Evolutionary conservation across 352 stramenopile genomes (phyloP), one percentile per base, ranked within the genome.

Genomic region (Thraustochytrium sp.): DNA sequence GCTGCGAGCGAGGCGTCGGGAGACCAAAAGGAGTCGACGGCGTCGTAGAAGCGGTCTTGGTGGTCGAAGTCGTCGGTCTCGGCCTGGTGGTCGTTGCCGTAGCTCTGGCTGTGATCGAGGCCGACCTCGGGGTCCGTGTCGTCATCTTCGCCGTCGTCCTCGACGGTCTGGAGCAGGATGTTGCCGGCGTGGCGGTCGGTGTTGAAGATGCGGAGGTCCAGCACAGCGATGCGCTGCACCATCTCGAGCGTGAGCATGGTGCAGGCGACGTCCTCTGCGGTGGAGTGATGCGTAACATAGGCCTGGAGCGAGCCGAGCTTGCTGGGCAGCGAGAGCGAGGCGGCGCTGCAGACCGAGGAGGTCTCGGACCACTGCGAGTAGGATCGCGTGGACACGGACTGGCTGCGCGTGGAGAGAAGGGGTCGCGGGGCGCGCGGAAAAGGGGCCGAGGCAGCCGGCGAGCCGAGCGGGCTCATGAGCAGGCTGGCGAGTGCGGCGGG

Each of bases 151-250:
- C 13, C 62, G 29, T 54, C 62, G 16, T 54, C 42, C 8, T 54
- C 62, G 34, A 77, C 65, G 18, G 65, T 77, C 64, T 77, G 65
- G 16, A 77, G 23, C 18, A 99, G 88, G 74, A 99, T 96, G 85
- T 99, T 99, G 3, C 94, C 96, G 82, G 96, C 92, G 74, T 99
- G 99, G 11, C 97, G 91, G 86, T 99, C 97, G 18, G 95, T 96
- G 87, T 99, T 99, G 65, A 99, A 90, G 40, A 98, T 87, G 55
- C 96, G 94, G 90, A 99, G 98, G 90, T 99, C 97, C 44, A 99
- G 87, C 76, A 99, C 90, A 42, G 97, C 97, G 89, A 99, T 98
- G 86, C 98, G 98, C 88, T 99, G 97, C 23, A 99, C 94, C 91
- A 98, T 91, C 72, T 48, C 23, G 11, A 42, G 8, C 23, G 38